These are phyloP conservation scores for Cotoneaster glaucophyllus DNA, from an alignment of 306 rosid species.

Conservation along the genomic window DNA sequence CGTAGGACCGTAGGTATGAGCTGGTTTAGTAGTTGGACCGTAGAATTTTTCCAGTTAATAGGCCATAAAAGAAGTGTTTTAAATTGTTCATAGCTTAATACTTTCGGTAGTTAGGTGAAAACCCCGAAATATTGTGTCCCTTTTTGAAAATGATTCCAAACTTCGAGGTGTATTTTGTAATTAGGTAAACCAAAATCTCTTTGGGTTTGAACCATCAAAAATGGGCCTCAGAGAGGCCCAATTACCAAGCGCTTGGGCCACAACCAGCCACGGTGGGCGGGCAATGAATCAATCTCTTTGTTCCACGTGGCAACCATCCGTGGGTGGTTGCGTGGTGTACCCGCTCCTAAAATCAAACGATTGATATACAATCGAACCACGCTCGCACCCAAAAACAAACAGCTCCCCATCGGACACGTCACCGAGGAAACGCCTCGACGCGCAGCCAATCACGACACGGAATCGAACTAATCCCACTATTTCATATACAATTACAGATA, in stretches of 20 bases:
- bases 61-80: too few species aligned
- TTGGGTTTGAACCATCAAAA: background rate
- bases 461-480: background rate
- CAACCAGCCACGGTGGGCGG: background rate
- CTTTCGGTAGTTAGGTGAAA: too few species aligned
- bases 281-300: too few species aligned
- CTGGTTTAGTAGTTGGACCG: too few species aligned
- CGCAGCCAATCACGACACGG: conserved; percentile 12
- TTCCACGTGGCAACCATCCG: background rate
- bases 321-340: conserved; percentile 5
- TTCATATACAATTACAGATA: conserved; percentile 14
- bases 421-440: background rate
- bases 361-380: conserved; percentile 20
- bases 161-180: too few species aligned
- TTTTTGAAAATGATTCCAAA: too few species aligned
- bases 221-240: background rate
- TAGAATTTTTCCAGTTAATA: too few species aligned
- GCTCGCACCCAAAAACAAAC: background rate
- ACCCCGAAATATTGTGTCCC: too few species aligned
- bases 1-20: too few species aligned
- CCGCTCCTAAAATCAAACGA: conserved; percentile 20
- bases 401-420: conserved; percentile 33
- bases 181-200: background rate
- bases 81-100: too few species aligned
- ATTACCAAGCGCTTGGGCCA: background rate